These are phyloP conservation scores for Phylloboletellus chloephorus DNA, from an alignment of 1,284 basidiomycete species.

Conservation along the genomic window DNA sequence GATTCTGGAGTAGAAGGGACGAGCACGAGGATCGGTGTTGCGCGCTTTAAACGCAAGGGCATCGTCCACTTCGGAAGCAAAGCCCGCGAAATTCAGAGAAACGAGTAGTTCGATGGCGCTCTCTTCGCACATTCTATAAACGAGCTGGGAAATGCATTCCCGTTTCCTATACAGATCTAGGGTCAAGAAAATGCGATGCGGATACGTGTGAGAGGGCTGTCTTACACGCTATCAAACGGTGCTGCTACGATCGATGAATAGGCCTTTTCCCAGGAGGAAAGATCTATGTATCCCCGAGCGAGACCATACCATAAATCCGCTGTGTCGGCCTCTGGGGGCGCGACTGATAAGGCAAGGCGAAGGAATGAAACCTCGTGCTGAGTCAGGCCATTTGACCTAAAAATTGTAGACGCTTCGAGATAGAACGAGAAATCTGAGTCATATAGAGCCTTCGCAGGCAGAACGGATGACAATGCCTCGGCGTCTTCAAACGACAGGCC, in stretches of 20 bases:
- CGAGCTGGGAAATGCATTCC: conserved; percentile 74
- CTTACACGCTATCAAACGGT: conserved; percentile 75
- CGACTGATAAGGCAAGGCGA: conserved; percentile 69
- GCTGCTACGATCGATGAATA: conserved; percentile 72
- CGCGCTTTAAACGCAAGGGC: conserved; percentile 91
- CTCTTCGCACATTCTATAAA: conserved; percentile 92
- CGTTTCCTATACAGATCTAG: conserved; percentile 52
- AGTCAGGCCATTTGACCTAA: conserved; percentile 54
- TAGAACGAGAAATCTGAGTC: conserved; percentile 72
- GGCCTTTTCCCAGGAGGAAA: conserved; percentile 78
- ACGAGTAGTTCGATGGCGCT: conserved; percentile 77
- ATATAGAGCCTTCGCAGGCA: conserved; percentile 54
- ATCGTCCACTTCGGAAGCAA: conserved; percentile 85
- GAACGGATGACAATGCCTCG: conserved; percentile 55
- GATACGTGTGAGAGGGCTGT: conserved; percentile 18
- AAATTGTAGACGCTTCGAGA: conserved; percentile 68
- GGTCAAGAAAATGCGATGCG: conserved; percentile 8
- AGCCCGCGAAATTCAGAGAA: conserved; percentile 80
- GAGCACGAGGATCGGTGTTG: conserved; percentile 84
- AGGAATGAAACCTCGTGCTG: conserved; percentile 70
- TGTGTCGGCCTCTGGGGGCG: conserved; percentile 49
- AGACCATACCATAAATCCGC: conserved; percentile 71
- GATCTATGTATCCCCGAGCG: conserved; percentile 70
- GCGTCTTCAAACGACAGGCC: conserved; percentile 55
- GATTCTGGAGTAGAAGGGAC: conserved; percentile 87